Conservation (phyloP, 257 asterid species). For the Marsdenia floribunda region DNA sequence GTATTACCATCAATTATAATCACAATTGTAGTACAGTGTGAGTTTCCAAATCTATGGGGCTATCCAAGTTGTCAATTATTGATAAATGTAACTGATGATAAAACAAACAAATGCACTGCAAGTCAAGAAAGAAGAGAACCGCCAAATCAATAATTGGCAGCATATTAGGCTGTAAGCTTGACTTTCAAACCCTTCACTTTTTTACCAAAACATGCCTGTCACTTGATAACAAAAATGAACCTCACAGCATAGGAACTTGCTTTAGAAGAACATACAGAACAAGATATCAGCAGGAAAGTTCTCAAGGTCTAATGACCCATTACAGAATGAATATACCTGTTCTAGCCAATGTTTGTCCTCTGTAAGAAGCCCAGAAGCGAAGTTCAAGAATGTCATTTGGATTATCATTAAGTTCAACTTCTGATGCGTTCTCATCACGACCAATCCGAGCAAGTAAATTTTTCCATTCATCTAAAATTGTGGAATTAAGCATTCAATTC, state of each 20-base stretch:
- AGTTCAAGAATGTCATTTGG: constrained; percentile 85
- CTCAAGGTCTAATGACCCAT: neutral
- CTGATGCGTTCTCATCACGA: constrained; percentile 78
- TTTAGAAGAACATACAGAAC: neutral
- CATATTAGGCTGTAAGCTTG: neutral
- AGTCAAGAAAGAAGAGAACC: neutral
- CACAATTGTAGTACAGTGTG: neutral
- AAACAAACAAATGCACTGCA: neutral
- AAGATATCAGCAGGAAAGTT: neutral
- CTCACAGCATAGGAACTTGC: neutral
- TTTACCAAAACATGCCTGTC: neutral
- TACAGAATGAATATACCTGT: constrained; percentile 43
- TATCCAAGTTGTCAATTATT: neutral
- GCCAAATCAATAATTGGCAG: neutral
- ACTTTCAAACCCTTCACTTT: neutral
- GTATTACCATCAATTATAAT: neutral
- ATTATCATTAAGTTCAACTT: constrained; percentile 67
- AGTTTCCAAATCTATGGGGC: neutral
- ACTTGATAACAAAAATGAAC: neutral
- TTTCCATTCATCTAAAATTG: constrained; percentile 83
- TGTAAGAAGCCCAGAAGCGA: constrained; percentile 96
- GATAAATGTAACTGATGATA: neutral
- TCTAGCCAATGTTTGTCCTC: constrained; percentile 97
- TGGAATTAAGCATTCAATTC: neutral
- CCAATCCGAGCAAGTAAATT: constrained; percentile 93